Conservation (phyloP, 495 filamentous ascomycete species). For the Xylaria telfairii region DNA sequence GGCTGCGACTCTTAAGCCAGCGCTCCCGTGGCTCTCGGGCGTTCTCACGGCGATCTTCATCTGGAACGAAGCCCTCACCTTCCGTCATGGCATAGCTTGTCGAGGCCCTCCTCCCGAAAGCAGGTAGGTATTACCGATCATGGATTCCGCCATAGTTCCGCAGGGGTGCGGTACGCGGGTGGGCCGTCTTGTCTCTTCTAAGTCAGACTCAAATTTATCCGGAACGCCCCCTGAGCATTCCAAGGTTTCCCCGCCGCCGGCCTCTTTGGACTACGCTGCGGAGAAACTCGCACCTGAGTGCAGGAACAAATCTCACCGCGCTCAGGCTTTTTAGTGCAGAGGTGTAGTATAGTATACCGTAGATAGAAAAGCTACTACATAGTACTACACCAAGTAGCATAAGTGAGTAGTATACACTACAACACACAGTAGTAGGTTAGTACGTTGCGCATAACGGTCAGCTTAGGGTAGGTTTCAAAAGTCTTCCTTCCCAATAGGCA, state of each 20-base stretch:
- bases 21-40: not conserved
- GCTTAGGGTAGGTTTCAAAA: constrained; percentile 12
- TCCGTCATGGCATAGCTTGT: constrained; percentile 22
- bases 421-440: too few species aligned
- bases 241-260: constrained; percentile 16
- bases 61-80: constrained; percentile 14
- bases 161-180: not conserved
- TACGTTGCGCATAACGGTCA: not conserved
- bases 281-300: constrained; percentile 7
- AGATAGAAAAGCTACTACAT: not conserved
- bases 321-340: constrained; percentile 1
- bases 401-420: too few species aligned
- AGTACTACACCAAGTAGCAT: too few species aligned
- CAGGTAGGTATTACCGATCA: not conserved
- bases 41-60: not conserved
- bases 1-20: constrained; percentile 21
- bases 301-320: constrained; percentile 1
- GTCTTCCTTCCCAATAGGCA: not conserved
- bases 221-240: constrained; percentile 18
- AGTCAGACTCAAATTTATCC: constrained; percentile 18
- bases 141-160: not conserved
- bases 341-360: too few species aligned
- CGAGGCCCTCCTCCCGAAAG: not conserved
- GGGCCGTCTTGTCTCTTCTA: constrained; percentile 8
- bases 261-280: not conserved